phyloP scores from a whole-genome alignment of 371 early-diverging fungal genomes.

The Rhizopus microsporus region DNA sequence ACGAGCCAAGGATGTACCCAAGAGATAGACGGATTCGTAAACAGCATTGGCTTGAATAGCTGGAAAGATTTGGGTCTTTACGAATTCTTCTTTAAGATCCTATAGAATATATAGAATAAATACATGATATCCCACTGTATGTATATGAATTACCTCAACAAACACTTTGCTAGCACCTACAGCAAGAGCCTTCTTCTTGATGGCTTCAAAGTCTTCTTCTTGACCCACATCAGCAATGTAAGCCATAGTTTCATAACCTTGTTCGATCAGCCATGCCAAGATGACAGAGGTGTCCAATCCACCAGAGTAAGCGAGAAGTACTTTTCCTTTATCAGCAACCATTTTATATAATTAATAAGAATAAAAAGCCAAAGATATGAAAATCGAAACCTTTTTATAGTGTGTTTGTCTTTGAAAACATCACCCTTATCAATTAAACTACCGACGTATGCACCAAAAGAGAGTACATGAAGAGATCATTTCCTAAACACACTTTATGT shows the following conservation, averaged over 20 bases:
- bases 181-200: slow-evolving; percentile 85
- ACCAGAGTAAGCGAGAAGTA: slow-evolving; percentile 96
- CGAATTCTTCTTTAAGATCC: slow-evolving; percentile 92
- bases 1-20: slow-evolving; percentile 97
- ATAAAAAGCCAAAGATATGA: slow-evolving; percentile 3
- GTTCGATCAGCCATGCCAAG: slow-evolving; percentile 95
- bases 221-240: slow-evolving; percentile 98
- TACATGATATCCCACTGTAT: background rate
- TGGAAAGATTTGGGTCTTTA: slow-evolving; percentile 90
- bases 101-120: slow-evolving; percentile 13
- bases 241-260: slow-evolving; percentile 95
- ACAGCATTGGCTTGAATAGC: slow-evolving; percentile 94
- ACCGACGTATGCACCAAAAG: background rate
- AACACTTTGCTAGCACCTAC: slow-evolving; percentile 95
- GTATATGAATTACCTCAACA: slow-evolving; percentile 69
- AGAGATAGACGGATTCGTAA: slow-evolving; percentile 93
- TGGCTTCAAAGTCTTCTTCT: slow-evolving; percentile 97
- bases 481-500: too few species aligned
- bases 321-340: slow-evolving; percentile 77
- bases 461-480: too few species aligned
- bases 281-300: slow-evolving; percentile 98
- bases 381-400: slow-evolving; percentile 4
- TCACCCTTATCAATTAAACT: background rate
- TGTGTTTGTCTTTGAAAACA: too few species aligned
- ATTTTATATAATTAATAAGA: slow-evolving; percentile 19